phyloP scores from a whole-genome alignment of 2,329 filamentous ascomycete genomes.

The Aschersonia sp. region DNA sequence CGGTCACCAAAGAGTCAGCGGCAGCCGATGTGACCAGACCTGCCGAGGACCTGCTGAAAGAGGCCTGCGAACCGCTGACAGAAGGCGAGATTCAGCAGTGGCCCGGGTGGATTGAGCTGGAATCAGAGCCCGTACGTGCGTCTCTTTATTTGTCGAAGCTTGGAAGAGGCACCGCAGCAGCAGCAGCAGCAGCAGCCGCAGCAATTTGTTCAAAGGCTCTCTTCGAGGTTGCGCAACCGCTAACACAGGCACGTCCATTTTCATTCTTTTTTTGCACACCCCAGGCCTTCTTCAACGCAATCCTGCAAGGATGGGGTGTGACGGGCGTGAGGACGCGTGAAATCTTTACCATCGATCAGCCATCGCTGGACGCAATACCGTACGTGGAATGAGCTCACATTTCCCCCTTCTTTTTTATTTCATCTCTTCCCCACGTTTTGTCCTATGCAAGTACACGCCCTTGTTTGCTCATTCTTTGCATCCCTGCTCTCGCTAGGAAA shows the following conservation, averaged over 20 bases:
- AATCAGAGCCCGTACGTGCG: conserved; percentile 68
- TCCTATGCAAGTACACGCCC: too few relatives aligned
- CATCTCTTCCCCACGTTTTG: too few relatives aligned
- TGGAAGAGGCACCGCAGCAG: too few relatives aligned
- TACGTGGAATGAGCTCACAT: conserved; percentile 19
- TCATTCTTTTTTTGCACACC: not conserved
- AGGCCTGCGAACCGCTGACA: conserved; percentile 31
- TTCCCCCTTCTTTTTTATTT: too few relatives aligned
- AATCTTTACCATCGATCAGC: conserved; percentile 57
- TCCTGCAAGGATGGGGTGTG: conserved; percentile 68
- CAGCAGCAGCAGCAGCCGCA: not conserved
- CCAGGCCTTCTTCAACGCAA: conserved; percentile 72
- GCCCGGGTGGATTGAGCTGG: conserved; percentile 69
- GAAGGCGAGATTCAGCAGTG: conserved; percentile 43
- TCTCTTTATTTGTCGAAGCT: too few relatives aligned
- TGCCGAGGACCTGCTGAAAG: conserved; percentile 27
- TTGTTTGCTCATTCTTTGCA: too few relatives aligned
- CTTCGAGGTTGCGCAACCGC: not conserved
- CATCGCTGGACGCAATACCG: conserved; percentile 47
- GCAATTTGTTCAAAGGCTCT: not conserved
- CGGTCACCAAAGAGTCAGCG: not conserved
- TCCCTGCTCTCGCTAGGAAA: conserved; percentile 29
- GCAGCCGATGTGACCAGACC: conserved; percentile 5
- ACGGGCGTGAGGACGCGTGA: conserved; percentile 61
- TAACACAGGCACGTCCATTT: not conserved